phyloP scores from a whole-genome alignment of 768 basidiomycete species.

The Auriscalpium vulgare region DNA sequence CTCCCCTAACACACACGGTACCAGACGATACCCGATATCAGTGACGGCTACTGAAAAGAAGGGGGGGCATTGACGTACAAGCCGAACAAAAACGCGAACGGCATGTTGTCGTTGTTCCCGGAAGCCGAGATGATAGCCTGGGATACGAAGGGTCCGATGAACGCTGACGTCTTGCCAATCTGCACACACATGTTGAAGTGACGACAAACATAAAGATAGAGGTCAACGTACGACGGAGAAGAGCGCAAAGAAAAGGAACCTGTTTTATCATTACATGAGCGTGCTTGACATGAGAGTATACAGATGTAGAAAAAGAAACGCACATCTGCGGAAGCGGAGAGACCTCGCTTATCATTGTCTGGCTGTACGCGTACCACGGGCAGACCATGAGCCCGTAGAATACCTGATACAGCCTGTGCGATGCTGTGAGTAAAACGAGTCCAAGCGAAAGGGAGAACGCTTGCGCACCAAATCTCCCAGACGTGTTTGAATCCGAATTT shows the following conservation, averaged over 20 bases:
- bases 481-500: constrained; percentile 77
- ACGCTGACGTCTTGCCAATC: constrained; percentile 70
- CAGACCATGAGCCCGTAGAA: constrained; percentile 69
- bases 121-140: constrained; percentile 67
- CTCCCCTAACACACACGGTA: constrained; percentile 33
- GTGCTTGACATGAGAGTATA: background rate
- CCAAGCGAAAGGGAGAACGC: background rate
- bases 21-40: background rate
- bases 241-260: constrained; percentile 71
- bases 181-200: constrained; percentile 16
- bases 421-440: background rate
- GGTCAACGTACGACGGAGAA: constrained; percentile 51
- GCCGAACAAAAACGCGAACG: constrained; percentile 65
- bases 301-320: constrained; percentile 9
- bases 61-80: constrained; percentile 36
- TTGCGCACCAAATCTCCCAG: constrained; percentile 65
- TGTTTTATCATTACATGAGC: constrained; percentile 6
- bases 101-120: constrained; percentile 64
- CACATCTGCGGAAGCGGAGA: constrained; percentile 67
- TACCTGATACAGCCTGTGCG: constrained; percentile 53
- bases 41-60: background rate
- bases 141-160: constrained; percentile 69
- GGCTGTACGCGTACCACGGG: constrained; percentile 77
- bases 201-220: background rate
- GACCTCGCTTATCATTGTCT: constrained; percentile 79